Percentiles rank a stretch among this genome's conserved stretches.
phyloP scores from a whole-genome alignment of 192 early-diverging fungal genomes.

The Linnemannia zychae region DNA sequence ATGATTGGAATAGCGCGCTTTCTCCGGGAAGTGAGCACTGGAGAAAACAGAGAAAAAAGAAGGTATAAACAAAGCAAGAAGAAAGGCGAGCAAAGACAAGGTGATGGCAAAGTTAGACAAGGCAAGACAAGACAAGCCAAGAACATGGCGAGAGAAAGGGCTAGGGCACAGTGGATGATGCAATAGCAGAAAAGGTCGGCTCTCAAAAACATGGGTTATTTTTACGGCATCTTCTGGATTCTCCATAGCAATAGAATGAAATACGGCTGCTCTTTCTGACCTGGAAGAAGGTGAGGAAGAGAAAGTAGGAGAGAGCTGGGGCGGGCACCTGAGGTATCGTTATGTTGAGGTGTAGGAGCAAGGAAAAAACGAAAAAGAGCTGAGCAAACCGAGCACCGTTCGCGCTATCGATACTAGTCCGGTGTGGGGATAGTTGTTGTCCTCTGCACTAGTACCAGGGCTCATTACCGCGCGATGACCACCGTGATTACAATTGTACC shows the following conservation, averaged over 20 bases:
- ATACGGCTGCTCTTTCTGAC: neutral
- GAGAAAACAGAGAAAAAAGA: neutral
- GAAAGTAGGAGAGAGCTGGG: too few species aligned
- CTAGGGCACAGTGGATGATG: neutral
- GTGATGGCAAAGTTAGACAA: too few species aligned
- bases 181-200: neutral
- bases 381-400: neutral
- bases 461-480: neutral
- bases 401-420: neutral
- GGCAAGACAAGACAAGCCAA: neutral
- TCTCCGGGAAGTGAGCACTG: neutral
- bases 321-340: too few species aligned
- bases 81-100: neutral
- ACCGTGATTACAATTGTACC: neutral
- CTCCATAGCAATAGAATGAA: neutral
- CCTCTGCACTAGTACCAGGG: neutral
- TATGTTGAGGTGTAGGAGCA: neutral
- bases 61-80: too few species aligned
- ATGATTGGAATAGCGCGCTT: neutral
- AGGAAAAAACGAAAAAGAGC: neutral
- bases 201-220: constrained; percentile 11
- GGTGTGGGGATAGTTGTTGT: neutral
- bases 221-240: constrained; percentile 6
- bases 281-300: too few species aligned
- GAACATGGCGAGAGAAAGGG: neutral